These are phyloP conservation scores for Trichoderma cornu-damae DNA, from an alignment of 2,329 filamentous ascomycete genomes.

Conservation along the genomic window DNA sequence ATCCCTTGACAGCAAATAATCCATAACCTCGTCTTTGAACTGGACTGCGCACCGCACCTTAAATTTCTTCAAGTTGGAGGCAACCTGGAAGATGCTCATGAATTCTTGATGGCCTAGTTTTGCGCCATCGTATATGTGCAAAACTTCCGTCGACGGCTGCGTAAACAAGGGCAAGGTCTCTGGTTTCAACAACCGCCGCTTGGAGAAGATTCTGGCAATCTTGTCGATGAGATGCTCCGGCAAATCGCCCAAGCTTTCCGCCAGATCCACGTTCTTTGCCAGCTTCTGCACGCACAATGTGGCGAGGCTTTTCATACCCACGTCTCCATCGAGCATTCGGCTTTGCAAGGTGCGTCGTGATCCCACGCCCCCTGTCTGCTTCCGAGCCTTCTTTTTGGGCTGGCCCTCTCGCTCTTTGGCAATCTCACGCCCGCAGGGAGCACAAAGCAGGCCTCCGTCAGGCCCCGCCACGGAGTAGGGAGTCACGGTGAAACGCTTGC, in stretches of 20 bases:
- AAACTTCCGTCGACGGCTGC: slow-evolving; percentile 44
- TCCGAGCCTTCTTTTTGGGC: slow-evolving; percentile 44
- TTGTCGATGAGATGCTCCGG: slow-evolving; percentile 53
- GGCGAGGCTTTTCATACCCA: slow-evolving; percentile 64
- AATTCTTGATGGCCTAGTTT: slow-evolving; percentile 72
- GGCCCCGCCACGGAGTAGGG: slow-evolving; percentile 78
- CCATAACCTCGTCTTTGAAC: slow-evolving; percentile 78
- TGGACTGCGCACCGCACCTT: slow-evolving; percentile 83
- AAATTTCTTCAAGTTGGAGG: slow-evolving; percentile 63
- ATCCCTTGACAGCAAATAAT: slow-evolving; percentile 71
- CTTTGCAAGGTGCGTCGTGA: slow-evolving; percentile 74
- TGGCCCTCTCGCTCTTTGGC: slow-evolving; percentile 53
- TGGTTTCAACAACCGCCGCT: slow-evolving; percentile 51
- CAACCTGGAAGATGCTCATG: slow-evolving; percentile 71
- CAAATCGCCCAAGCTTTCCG: slow-evolving; percentile 57
- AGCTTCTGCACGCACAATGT: slow-evolving; percentile 59
- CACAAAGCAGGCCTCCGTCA: slow-evolving; percentile 80
- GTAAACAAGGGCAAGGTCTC: slow-evolving; percentile 54
- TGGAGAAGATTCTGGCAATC: slow-evolving; percentile 56
- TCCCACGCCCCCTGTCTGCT: slow-evolving; percentile 47
- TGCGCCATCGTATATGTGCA: slow-evolving; percentile 54
- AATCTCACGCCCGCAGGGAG: slow-evolving; percentile 70
- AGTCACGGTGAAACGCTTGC: slow-evolving; percentile 88
- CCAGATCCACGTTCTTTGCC: slow-evolving; percentile 57
- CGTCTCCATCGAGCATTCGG: slow-evolving; percentile 71